phyloP scores from a whole-genome alignment of 306 rosid species.

The Castanospermum australe region DNA sequence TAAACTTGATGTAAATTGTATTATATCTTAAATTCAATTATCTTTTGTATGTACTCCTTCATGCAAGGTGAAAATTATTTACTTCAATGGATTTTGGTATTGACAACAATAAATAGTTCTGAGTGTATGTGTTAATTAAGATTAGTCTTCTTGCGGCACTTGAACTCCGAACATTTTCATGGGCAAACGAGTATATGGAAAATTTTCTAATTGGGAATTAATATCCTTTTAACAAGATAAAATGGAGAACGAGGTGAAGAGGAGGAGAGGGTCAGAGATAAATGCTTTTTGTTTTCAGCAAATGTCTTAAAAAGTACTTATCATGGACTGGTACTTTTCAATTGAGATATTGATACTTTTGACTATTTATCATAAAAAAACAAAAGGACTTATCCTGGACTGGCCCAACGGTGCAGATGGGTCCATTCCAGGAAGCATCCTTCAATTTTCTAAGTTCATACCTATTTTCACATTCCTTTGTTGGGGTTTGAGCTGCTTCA shows the following conservation, averaged over 20 bases:
- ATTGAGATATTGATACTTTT: too few relatives aligned
- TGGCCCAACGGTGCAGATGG: not conserved
- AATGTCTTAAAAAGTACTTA: not conserved
- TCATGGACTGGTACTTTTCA: too few relatives aligned
- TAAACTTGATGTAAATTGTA: too few relatives aligned
- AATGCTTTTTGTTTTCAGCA: not conserved
- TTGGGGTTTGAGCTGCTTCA: not conserved
- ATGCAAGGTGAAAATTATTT: too few relatives aligned
- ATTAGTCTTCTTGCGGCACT: not conserved
- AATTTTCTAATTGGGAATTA: too few relatives aligned
- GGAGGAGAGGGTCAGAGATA: not conserved
- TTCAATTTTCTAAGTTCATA: not conserved
- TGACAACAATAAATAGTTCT: too few relatives aligned
- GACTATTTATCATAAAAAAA: too few relatives aligned
- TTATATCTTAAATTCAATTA: too few relatives aligned
- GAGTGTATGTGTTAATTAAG: too few relatives aligned
- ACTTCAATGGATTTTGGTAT: too few relatives aligned
- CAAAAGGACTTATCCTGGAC: too few relatives aligned
- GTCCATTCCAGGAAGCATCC: constrained; percentile 30
- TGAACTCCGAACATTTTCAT: not conserved
- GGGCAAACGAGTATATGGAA: not conserved
- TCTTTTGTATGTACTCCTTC: too few relatives aligned
- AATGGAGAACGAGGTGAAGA: not conserved
- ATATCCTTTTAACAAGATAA: not conserved
- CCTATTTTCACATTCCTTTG: not conserved